These are phyloP conservation scores for Trichoderma polysporum DNA, from an alignment of 2,329 filamentous ascomycete species.

Conservation along the genomic window DNA sequence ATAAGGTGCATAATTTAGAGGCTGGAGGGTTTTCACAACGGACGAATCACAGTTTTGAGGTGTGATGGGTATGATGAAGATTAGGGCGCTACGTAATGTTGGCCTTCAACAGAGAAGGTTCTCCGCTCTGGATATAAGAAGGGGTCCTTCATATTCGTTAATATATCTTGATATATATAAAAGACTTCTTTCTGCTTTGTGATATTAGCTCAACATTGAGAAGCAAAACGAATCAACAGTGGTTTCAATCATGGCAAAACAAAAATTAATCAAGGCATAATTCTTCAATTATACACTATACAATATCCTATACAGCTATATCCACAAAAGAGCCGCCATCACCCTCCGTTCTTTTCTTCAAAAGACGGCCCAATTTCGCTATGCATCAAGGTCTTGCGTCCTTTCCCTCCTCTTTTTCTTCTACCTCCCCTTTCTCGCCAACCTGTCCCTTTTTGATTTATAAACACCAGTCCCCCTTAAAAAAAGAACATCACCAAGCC, in stretches of 20 bases:
- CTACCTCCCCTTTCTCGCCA: not conserved
- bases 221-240: not conserved
- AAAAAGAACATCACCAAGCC: not conserved
- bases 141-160: not conserved
- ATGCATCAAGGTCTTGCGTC: conserved; percentile 11
- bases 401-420: not conserved
- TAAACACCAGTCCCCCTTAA: not conserved
- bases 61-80: not conserved
- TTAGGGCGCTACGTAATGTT: no score
- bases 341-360: not conserved
- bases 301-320: conserved; percentile 29
- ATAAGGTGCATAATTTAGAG: not conserved
- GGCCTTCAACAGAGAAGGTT: not conserved
- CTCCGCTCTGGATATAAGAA: not conserved
- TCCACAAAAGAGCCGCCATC: conserved; percentile 17
- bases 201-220: no score
- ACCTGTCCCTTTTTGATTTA: not conserved
- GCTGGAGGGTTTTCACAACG: not conserved
- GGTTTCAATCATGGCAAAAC: not conserved
- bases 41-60: not conserved
- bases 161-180: not conserved
- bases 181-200: no score
- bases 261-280: conserved; percentile 9
- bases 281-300: conserved; percentile 28
- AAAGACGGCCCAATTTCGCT: conserved; percentile 7